Conservation (phyloP, 371 early-diverging fungal genomes). For the Thermomucor indicae-seudaticae region DNA sequence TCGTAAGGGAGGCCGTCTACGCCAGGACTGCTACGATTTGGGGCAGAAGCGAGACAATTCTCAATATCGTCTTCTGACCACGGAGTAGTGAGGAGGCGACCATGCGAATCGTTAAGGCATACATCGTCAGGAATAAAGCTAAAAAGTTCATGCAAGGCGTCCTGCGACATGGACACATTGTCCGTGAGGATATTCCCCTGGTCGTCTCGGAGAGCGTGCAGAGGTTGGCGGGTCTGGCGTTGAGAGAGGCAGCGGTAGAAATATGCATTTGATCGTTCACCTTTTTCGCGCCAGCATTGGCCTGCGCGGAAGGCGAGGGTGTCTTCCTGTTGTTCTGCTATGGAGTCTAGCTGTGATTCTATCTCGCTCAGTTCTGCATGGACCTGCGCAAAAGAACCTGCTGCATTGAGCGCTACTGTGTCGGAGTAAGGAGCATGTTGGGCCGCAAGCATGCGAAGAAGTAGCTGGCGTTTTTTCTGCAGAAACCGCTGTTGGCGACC, state of each 20-base stretch:
- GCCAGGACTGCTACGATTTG: constrained; percentile 3
- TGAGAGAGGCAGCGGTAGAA: constrained; percentile 15
- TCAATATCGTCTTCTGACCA: background rate
- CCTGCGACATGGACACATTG: background rate
- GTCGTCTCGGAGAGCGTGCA: constrained; percentile 1
- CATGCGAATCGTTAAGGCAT: background rate
- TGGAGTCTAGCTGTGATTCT: background rate
- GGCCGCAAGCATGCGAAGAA: background rate
- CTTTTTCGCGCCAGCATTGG: constrained; percentile 14
- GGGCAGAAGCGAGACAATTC: background rate
- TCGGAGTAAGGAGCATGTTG: too few relatives aligned
- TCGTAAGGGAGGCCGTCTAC: constrained; percentile 9
- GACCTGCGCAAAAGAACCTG: too few relatives aligned
- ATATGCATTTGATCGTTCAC: constrained; percentile 21
- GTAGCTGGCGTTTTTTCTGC: background rate
- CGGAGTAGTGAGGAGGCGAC: too few relatives aligned
- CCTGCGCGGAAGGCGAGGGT: background rate
- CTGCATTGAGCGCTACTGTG: too few relatives aligned
- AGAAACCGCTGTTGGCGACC: background rate
- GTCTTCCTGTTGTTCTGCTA: background rate
- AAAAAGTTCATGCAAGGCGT: background rate
- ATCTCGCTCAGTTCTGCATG: too few relatives aligned
- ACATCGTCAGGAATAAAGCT: background rate
- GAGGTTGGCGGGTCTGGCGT: constrained; percentile 6
- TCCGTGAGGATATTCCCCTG: background rate